phyloP scores from a whole-genome alignment of 306 rosid species.

The Oemleria cerasiformis region DNA sequence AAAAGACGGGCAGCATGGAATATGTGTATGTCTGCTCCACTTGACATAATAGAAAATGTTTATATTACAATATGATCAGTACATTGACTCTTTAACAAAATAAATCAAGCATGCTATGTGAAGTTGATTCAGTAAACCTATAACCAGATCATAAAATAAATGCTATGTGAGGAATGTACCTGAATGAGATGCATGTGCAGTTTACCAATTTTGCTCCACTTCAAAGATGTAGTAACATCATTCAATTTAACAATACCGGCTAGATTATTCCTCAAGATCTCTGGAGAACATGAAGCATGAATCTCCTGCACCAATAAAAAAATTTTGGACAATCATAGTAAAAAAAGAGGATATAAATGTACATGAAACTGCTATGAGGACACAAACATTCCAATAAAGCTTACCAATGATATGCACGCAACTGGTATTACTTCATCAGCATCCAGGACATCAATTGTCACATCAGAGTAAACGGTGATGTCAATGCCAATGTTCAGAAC shows the following conservation, averaged over 20 bases:
- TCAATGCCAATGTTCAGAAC: slow-evolving; percentile 42
- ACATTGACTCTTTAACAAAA: background rate
- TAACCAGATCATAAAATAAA: background rate
- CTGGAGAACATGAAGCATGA: slow-evolving; percentile 50
- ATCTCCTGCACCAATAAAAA: slow-evolving; percentile 56
- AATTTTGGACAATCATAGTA: slow-evolving; percentile 1
- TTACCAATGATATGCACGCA: slow-evolving; percentile 75
- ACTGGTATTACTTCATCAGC: slow-evolving; percentile 58
- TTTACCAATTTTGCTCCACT: slow-evolving; percentile 87
- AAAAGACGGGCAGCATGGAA: no score
- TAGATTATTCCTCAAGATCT: slow-evolving; percentile 45
- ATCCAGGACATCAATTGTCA: slow-evolving; percentile 55
- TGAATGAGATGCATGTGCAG: slow-evolving; percentile 55
- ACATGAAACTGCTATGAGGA: background rate
- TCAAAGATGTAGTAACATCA: slow-evolving; percentile 46
- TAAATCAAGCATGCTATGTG: background rate
- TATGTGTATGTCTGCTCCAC: background rate
- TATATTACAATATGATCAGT: background rate
- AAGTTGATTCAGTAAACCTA: background rate
- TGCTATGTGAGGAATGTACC: slow-evolving; percentile 34
- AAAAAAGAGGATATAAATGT: background rate
- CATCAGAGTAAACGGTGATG: slow-evolving; percentile 40
- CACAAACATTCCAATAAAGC: slow-evolving; percentile 23
- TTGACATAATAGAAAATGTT: background rate
- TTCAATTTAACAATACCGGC: slow-evolving; percentile 50